These are phyloP conservation scores for Haplosporangium sp. DNA, from an alignment of 371 early-diverging fungal genomes.

Conservation along the genomic window DNA sequence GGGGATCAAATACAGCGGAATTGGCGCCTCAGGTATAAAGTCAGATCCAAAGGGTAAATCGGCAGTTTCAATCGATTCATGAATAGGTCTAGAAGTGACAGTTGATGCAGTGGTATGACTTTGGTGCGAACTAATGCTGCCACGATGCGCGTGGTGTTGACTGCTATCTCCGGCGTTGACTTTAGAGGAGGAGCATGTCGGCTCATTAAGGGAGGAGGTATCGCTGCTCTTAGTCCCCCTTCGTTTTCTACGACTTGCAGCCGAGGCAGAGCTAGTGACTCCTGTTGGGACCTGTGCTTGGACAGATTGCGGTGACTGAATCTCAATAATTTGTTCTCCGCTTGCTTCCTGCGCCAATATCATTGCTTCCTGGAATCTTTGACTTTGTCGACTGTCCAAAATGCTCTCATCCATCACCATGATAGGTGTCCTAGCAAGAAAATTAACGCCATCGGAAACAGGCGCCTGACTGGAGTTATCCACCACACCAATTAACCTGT, in stretches of 20 bases:
- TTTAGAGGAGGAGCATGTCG: background rate
- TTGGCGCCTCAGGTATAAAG: conserved; percentile 16
- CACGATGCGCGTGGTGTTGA: background rate
- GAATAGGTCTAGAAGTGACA: background rate
- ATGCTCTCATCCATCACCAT: conserved; percentile 48
- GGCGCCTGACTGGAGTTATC: background rate
- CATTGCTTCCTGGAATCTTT: conserved; percentile 40
- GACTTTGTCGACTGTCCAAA: conserved; percentile 27
- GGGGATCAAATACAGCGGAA: conserved; percentile 31
- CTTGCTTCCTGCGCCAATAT: conserved; percentile 48
- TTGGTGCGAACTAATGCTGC: background rate
- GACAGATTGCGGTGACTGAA: conserved; percentile 12
- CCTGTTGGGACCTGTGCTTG: conserved; percentile 22
- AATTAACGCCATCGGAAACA: background rate
- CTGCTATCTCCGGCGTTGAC: background rate
- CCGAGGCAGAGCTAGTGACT: background rate
- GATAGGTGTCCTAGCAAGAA: conserved; percentile 12
- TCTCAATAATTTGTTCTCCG: conserved; percentile 29
- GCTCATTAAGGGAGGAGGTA: background rate
- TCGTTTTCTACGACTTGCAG: background rate
- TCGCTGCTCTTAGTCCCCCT: background rate
- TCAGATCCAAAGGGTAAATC: conserved; percentile 29
- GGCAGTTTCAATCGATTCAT: conserved; percentile 1
- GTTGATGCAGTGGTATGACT: background rate
- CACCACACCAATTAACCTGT: background rate